phyloP scores from a whole-genome alignment of 176 grass and related monocot genomes.

The Guadua angustifolia region DNA sequence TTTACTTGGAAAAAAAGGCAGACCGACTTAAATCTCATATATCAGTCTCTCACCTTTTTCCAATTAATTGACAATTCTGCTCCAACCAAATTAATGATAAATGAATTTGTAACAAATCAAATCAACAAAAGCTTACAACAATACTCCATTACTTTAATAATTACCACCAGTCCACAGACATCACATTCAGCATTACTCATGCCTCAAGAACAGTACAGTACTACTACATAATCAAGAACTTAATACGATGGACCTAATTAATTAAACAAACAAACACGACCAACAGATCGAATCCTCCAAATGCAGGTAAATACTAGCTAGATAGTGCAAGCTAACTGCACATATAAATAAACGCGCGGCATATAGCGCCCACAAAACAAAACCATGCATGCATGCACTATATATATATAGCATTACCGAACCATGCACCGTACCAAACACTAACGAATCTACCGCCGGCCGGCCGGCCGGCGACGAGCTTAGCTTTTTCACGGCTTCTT shows the following conservation, averaged over 20 bases:
- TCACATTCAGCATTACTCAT: constrained; percentile 53
- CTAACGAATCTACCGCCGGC: not conserved
- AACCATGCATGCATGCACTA: constrained; percentile 33
- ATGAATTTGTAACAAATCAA: not conserved
- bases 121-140: not conserved
- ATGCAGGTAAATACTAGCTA: not conserved
- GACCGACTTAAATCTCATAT: not conserved
- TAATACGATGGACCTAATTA: constrained; percentile 29
- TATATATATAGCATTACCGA: constrained; percentile 17
- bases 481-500: constrained; percentile 52
- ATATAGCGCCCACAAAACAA: constrained; percentile 14
- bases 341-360: constrained; percentile 19
- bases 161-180: constrained; percentile 3
- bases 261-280: constrained; percentile 35
- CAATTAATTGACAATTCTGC: not conserved
- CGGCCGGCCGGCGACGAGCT: not conserved
- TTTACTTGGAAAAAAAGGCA: not conserved
- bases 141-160: not conserved
- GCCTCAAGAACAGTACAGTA: constrained; percentile 42
- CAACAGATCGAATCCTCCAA: constrained; percentile 38
- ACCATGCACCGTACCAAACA: constrained; percentile 6
- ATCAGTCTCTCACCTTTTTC: not conserved
- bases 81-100: not conserved
- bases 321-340: constrained; percentile 39
- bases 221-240: constrained; percentile 39